Conservation (phyloP, 1,139 yeast species). For the Meyerozyma athensensis region DNA sequence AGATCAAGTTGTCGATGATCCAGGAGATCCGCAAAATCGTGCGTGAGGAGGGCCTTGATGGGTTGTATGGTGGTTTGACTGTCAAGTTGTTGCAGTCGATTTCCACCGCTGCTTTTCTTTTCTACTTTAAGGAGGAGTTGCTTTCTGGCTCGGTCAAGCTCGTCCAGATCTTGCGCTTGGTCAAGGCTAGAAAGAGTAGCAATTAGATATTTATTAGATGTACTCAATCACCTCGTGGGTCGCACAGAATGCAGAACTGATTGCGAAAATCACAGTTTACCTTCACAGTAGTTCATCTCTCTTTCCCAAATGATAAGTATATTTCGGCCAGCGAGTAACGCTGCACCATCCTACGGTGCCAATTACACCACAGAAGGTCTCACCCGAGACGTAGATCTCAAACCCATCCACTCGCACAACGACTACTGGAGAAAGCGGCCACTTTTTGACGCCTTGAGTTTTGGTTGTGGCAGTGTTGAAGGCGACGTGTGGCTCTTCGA, state of each 20-base stretch:
- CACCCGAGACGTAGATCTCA: slow-evolving; percentile 46
- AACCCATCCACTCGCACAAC: slow-evolving; percentile 66
- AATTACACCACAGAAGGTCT: slow-evolving; percentile 26
- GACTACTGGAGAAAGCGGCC: slow-evolving; percentile 70
- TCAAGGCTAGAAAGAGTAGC: slow-evolving; percentile 20
- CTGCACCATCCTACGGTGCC: slow-evolving; percentile 5
- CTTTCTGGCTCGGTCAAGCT: slow-evolving; percentile 46
- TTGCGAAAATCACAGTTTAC: too few relatives aligned
- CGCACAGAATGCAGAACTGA: background rate
- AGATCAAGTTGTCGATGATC: slow-evolving; percentile 34
- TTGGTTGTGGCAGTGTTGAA: slow-evolving; percentile 62
- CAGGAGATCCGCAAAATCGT: slow-evolving; percentile 49
- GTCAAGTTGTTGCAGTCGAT: slow-evolving; percentile 82
- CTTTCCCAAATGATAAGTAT: slow-evolving; percentile 1
- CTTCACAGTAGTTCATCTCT: background rate
- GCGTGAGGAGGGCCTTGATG: slow-evolving; percentile 64
- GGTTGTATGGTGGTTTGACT: slow-evolving; percentile 76
- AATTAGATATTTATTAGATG: background rate
- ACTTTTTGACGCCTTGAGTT: slow-evolving; percentile 53
- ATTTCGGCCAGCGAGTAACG: background rate
- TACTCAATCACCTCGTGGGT: background rate
- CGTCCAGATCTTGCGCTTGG: slow-evolving; percentile 33
- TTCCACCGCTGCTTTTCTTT: slow-evolving; percentile 82
- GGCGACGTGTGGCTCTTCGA: slow-evolving; percentile 65
- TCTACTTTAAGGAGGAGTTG: slow-evolving; percentile 86